These are phyloP conservation scores for Globisporangium sylvaticum DNA, from an alignment of 352 stramenopile species.

Conservation along the genomic window DNA sequence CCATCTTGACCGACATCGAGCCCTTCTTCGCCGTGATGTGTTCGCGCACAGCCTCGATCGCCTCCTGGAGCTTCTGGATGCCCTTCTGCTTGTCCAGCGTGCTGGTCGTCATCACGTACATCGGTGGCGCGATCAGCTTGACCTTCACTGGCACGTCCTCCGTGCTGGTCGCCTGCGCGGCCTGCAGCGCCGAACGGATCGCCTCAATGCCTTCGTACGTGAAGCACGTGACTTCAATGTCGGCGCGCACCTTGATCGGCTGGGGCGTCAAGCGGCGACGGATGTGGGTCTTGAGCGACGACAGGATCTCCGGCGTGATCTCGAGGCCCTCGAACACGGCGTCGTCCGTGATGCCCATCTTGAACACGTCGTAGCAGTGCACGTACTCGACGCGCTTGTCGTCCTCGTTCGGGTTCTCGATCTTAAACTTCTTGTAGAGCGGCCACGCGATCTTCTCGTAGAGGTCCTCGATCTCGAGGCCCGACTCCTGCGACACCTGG, in stretches of 20 bases:
- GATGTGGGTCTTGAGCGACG: conserved; percentile 96
- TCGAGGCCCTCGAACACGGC: conserved; percentile 89
- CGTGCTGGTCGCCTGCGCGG: conserved; percentile 76
- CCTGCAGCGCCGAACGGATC: conserved; percentile 95
- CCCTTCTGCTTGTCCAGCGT: conserved; percentile 98
- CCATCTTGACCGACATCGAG: conserved; percentile 97
- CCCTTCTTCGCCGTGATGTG: conserved; percentile 95
- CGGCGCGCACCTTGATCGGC: conserved; percentile 98
- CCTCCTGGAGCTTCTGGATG: conserved; percentile 94
- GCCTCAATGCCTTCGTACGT: conserved; percentile 99
- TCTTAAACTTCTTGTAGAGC: conserved; percentile 96
- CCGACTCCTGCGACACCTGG: conserved; percentile 81
- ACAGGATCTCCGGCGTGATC: conserved; percentile 80
- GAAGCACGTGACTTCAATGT: conserved; percentile 99
- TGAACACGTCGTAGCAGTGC: conserved; percentile 99
- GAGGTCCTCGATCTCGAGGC: conserved; percentile 72
- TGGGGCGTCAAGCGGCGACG: conserved; percentile 95
- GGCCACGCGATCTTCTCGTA: conserved; percentile 96
- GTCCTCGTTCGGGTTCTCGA: conserved; percentile 72
- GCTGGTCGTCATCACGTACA: conserved; percentile 99
- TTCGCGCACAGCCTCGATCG: conserved; percentile 93
- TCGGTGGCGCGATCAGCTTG: conserved; percentile 98
- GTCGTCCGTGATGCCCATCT: conserved; percentile 93
- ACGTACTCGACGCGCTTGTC: conserved; percentile 92
- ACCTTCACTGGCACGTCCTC: conserved; percentile 96